These are phyloP conservation scores for Daldinia sp. DNA, from an alignment of 2,329 filamentous ascomycete genomes.

Conservation along the genomic window DNA sequence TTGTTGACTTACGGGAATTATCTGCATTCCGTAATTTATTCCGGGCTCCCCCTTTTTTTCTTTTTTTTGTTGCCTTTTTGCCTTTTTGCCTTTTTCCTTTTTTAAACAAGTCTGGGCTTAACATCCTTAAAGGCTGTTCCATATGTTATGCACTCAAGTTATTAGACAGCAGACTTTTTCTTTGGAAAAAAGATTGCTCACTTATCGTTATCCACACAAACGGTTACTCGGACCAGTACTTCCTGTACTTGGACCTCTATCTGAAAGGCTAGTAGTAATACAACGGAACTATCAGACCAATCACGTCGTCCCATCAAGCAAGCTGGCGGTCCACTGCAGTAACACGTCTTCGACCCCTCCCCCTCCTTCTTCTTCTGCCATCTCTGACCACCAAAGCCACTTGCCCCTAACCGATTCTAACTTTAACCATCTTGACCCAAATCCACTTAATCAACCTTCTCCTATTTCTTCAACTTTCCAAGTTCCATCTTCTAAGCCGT, in stretches of 20 bases:
- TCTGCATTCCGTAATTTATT: not conserved
- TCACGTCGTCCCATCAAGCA: slow-evolving; percentile 41
- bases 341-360: slow-evolving; percentile 45
- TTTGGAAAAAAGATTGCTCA: slow-evolving; percentile 23
- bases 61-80: not conserved
- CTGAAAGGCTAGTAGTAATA: slow-evolving; percentile 31
- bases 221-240: too few relatives aligned
- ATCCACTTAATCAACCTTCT: slow-evolving; percentile 8
- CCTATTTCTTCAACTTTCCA: not conserved
- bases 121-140: not conserved
- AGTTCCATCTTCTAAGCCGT: slow-evolving; percentile 40
- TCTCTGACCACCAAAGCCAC: slow-evolving; percentile 9
- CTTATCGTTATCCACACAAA: slow-evolving; percentile 21
- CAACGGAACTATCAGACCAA: slow-evolving; percentile 40
- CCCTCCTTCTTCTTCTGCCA: slow-evolving; percentile 42
- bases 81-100: not conserved
- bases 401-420: slow-evolving; percentile 28
- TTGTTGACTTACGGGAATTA: not conserved
- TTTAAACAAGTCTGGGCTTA: too few relatives aligned
- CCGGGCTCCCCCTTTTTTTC: not conserved
- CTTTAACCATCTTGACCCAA: slow-evolving; percentile 28
- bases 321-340: slow-evolving; percentile 41
- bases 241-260: too few relatives aligned
- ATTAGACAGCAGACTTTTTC: slow-evolving; percentile 35
- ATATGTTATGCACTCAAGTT: slow-evolving; percentile 9